These are phyloP conservation scores for Echinochloa phyllopogon DNA, from an alignment of 176 grass and related monocot genomes.

Conservation along the genomic window DNA sequence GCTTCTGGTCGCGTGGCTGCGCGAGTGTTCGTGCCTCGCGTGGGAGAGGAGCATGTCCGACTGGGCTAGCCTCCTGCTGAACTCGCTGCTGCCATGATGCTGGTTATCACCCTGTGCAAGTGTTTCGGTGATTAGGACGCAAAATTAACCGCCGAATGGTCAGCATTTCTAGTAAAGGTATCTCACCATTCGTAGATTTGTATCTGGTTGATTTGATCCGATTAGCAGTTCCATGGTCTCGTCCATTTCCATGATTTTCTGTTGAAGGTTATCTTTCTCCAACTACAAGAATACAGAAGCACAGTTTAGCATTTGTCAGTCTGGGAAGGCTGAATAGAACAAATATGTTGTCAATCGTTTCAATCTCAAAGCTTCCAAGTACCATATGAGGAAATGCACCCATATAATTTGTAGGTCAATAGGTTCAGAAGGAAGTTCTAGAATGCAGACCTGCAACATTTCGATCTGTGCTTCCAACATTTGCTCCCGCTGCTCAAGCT, in stretches of 20 bases:
- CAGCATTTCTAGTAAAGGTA: constrained; percentile 3
- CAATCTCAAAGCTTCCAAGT: not conserved
- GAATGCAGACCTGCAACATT: constrained; percentile 61
- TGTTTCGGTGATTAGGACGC: not conserved
- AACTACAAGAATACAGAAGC: constrained; percentile 44
- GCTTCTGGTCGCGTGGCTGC: constrained; percentile 30
- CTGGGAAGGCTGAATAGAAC: not conserved
- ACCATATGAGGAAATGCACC: not conserved
- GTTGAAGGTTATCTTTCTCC: constrained; percentile 77
- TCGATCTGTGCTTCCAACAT: constrained; percentile 69
- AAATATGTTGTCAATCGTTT: not conserved
- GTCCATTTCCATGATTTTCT: constrained; percentile 67
- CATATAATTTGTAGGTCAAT: not conserved
- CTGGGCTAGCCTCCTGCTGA: constrained; percentile 71
- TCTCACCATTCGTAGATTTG: constrained; percentile 31
- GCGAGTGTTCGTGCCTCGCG: constrained; percentile 59
- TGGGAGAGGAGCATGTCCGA: constrained; percentile 77
- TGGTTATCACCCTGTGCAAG: constrained; percentile 47
- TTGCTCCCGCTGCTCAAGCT: constrained; percentile 74
- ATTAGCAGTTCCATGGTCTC: constrained; percentile 53
- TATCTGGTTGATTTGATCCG: constrained; percentile 37
- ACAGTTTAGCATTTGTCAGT: not conserved
- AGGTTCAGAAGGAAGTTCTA: not conserved
- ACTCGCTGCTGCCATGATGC: constrained; percentile 46
- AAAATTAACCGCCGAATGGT: not conserved